Conservation (phyloP, 139 green algal species). For the Desmodesmus armatus region DNA sequence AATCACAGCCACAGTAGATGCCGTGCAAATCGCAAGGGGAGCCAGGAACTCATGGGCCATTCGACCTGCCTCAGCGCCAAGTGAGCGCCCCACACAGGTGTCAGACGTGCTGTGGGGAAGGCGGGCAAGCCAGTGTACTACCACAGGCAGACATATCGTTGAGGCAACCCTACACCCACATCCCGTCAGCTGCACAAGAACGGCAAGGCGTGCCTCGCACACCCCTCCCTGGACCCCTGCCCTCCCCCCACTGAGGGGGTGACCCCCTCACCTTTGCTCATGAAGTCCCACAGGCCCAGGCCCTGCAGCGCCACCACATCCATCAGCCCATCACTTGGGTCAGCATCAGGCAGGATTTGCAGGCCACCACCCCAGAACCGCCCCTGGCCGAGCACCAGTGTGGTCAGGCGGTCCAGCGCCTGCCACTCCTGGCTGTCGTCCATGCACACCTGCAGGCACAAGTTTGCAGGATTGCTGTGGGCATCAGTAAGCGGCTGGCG, state of each 20-base stretch:
- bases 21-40: background rate
- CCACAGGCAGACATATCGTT: background rate
- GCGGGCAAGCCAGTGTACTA: background rate
- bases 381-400: conserved; percentile 7
- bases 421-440: background rate
- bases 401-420: conserved; percentile 2
- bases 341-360: background rate
- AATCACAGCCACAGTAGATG: background rate
- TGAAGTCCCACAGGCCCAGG: background rate
- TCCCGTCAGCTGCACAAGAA: background rate
- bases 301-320: conserved; percentile 8
- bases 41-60: background rate
- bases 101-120: background rate
- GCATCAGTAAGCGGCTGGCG: too few relatives aligned
- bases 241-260: background rate
- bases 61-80: too few relatives aligned
- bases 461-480: background rate
- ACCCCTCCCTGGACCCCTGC: background rate
- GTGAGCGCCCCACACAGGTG: background rate
- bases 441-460: background rate
- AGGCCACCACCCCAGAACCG: conserved; percentile 4
- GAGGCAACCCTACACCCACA: background rate
- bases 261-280: background rate
- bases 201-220: background rate
- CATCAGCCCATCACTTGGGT: conserved; percentile 1